Percentiles rank a stretch among this genome's conserved stretches.
phyloP scores from a whole-genome alignment of 2,329 filamentous ascomycete species.

The Pestalotiopsis sp. region DNA sequence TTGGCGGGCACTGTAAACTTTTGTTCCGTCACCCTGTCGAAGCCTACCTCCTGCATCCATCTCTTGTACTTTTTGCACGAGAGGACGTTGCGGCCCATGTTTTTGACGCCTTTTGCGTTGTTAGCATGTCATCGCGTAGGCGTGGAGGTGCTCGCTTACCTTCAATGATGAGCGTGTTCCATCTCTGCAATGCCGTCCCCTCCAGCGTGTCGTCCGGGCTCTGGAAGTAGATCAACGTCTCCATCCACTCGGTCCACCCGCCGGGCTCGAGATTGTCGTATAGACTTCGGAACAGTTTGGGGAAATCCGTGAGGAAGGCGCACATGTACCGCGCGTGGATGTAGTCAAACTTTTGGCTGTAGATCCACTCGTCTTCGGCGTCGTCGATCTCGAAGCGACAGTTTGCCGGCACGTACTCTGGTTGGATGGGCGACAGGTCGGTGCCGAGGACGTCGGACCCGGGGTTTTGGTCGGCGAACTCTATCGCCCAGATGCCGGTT shows the following conservation, averaged over 20 bases:
- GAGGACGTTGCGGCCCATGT: constrained; percentile 29
- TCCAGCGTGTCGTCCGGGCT: constrained; percentile 32
- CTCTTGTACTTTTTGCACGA: constrained; percentile 23
- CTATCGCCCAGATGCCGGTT: constrained; percentile 55
- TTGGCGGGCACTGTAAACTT: constrained; percentile 34
- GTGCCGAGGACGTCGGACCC: constrained; percentile 42
- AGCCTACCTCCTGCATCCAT: constrained; percentile 35
- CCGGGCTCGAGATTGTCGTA: constrained; percentile 45
- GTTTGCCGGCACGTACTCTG: constrained; percentile 53
- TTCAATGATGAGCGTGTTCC: constrained; percentile 28
- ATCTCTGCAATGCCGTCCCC: constrained; percentile 29
- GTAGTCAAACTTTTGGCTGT: constrained; percentile 53
- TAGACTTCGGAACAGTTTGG: constrained; percentile 45
- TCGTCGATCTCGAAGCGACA: constrained; percentile 59
- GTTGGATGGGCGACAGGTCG: constrained; percentile 53
- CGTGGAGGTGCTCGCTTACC: constrained; percentile 11
- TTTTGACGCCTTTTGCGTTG: constrained; percentile 11
- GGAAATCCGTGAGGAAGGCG: constrained; percentile 53
- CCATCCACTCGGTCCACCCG: constrained; percentile 42
- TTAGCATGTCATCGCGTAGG: not conserved
- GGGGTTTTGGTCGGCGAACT: constrained; percentile 46
- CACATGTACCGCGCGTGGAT: constrained; percentile 55
- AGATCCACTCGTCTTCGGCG: constrained; percentile 54
- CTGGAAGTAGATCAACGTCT: constrained; percentile 28
- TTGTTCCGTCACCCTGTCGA: constrained; percentile 34